A percentile compares a stretch with the other conserved stretches of the same genome.
Evolutionary conservation across 2,329 filamentous ascomycete species (phyloP).

Genomic region (Aureobasidium sp.): DNA sequence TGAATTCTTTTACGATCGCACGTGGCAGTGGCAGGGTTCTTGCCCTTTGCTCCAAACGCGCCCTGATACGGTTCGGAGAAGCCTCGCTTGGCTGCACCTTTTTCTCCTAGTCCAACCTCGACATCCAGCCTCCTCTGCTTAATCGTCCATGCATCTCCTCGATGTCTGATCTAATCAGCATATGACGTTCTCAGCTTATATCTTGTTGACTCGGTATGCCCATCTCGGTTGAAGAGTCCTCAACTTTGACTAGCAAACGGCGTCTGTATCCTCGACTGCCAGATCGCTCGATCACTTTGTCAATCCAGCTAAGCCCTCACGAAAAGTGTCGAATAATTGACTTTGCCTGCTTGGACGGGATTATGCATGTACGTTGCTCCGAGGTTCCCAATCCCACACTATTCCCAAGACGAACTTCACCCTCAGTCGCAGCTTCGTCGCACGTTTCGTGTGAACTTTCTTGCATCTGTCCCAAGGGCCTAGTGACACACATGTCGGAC

Average conservation of each 20-base stretch:
- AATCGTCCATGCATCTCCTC: neutral
- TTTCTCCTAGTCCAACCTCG: neutral
- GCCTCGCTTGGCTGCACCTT: neutral
- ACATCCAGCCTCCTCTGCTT: neutral
- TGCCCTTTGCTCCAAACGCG: neutral
- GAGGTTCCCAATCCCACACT: neutral
- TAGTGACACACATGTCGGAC: too few species aligned
- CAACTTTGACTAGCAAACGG: neutral
- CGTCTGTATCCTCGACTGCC: neutral
- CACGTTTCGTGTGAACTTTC: neutral
- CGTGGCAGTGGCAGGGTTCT: neutral
- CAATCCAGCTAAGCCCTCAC: neutral
- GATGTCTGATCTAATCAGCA: neutral
- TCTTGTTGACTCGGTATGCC: neutral
- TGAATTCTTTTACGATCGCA: slow-evolving; percentile 1
- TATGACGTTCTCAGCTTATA: neutral
- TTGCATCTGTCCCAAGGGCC: too few species aligned
- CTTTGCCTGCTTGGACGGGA: slow-evolving; percentile 10
- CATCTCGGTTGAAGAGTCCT: slow-evolving; percentile 6
- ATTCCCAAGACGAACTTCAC: slow-evolving; percentile 1
- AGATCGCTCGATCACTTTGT: slow-evolving; percentile 8
- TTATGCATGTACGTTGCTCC: slow-evolving; percentile 12
- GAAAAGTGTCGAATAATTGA: slow-evolving; percentile 8
- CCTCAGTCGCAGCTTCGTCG: neutral
- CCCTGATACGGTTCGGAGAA: neutral